These are phyloP conservation scores for Podaxis carcinomalis DNA, from an alignment of 768 basidiomycete species.

Conservation along the genomic window DNA sequence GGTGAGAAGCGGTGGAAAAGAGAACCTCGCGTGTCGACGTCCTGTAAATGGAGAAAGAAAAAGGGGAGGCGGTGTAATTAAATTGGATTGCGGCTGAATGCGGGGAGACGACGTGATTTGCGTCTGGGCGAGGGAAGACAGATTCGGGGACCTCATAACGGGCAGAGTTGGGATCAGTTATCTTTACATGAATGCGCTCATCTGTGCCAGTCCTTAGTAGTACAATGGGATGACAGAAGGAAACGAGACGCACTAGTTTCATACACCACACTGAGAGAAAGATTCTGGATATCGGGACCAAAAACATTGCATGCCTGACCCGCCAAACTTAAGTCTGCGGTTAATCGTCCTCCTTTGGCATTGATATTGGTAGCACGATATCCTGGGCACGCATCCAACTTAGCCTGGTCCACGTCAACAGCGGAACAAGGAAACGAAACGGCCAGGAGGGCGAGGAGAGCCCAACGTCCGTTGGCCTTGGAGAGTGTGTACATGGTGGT, in stretches of 20 bases:
- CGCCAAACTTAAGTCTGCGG: slow-evolving; percentile 46
- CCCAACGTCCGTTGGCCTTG: neutral
- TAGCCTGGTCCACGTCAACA: slow-evolving; percentile 24
- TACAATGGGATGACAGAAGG: neutral
- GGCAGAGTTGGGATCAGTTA: slow-evolving; percentile 41
- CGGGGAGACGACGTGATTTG: slow-evolving; percentile 22
- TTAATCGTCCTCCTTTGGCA: slow-evolving; percentile 32
- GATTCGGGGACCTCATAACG: slow-evolving; percentile 66
- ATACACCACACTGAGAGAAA: slow-evolving; percentile 51
- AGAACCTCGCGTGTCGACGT: slow-evolving; percentile 46
- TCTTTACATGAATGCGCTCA: slow-evolving; percentile 60
- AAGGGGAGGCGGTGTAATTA: slow-evolving; percentile 57
- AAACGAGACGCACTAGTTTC: slow-evolving; percentile 41
- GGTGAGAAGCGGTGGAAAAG: slow-evolving; percentile 55
- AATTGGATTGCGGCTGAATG: slow-evolving; percentile 46
- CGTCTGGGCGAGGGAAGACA: slow-evolving; percentile 52
- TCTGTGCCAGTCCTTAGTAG: slow-evolving; percentile 24
- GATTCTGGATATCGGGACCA: slow-evolving; percentile 45
- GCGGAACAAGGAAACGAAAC: slow-evolving; percentile 6
- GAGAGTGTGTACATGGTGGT: neutral
- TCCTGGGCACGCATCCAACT: slow-evolving; percentile 57
- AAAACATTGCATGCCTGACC: slow-evolving; percentile 54
- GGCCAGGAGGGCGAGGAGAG: neutral
- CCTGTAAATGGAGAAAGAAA: slow-evolving; percentile 56
- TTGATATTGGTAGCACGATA: slow-evolving; percentile 50